Evolutionary conservation across 2,329 filamentous ascomycete genomes (phyloP).

Genomic region (Arthroderma sp.): DNA sequence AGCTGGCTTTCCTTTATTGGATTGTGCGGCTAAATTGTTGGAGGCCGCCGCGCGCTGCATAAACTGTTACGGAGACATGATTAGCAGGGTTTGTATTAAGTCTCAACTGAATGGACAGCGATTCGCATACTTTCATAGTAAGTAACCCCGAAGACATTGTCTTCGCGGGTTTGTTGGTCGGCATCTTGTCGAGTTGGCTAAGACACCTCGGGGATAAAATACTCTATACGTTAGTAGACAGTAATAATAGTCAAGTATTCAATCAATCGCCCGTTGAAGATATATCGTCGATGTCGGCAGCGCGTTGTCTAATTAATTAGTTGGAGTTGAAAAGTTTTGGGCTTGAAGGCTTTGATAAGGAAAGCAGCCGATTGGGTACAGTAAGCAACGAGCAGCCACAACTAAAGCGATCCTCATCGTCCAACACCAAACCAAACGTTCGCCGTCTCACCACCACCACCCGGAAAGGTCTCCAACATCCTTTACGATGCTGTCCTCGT

Average conservation of each 20-base stretch:
- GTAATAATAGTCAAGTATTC: too few relatives aligned
- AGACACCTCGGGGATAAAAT: neutral
- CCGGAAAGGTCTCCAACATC: constrained; percentile 7
- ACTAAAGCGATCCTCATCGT: neutral
- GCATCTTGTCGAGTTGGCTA: neutral
- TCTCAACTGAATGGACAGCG: constrained; percentile 1
- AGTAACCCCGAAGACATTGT: constrained; percentile 76
- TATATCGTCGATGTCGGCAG: too few relatives aligned
- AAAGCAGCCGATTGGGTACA: constrained; percentile 1
- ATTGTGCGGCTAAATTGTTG: constrained; percentile 18
- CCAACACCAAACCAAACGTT: neutral
- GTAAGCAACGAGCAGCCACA: neutral
- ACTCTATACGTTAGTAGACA: too few relatives aligned
- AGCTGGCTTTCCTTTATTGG: neutral
- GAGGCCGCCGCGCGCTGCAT: constrained; percentile 78
- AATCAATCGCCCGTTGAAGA: too few relatives aligned
- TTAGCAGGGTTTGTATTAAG: neutral
- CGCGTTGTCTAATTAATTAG: too few relatives aligned
- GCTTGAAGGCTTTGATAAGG: too few relatives aligned
- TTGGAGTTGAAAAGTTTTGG: too few relatives aligned
- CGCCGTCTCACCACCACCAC: constrained; percentile 7
- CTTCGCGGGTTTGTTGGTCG: constrained; percentile 41
- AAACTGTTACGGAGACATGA: constrained; percentile 41
- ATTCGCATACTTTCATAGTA: constrained; percentile 59
- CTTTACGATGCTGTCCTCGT: constrained; percentile 32